These are phyloP conservation scores for Penicillium brasilianum DNA, from an alignment of 2,329 filamentous ascomycete species.

Conservation along the genomic window DNA sequence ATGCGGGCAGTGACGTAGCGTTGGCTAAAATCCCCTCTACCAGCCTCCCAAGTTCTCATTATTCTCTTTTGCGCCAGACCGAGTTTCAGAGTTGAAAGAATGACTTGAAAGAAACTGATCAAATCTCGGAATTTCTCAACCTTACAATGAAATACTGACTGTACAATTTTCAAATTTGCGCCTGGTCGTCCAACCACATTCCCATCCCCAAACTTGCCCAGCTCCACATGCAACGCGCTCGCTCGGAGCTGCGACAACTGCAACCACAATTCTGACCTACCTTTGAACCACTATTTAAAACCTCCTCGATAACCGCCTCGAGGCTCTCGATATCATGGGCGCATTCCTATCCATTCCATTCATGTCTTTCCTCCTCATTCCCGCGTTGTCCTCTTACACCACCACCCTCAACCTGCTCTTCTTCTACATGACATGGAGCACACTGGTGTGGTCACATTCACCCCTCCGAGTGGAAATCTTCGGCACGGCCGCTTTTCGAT, in stretches of 20 bases:
- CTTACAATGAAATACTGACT: background rate
- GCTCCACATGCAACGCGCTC: background rate
- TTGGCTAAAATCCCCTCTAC: conserved; percentile 14
- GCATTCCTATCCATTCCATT: conserved; percentile 47
- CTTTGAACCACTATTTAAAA: background rate
- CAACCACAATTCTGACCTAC: background rate
- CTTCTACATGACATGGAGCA: conserved; percentile 90
- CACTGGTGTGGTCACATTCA: conserved; percentile 76
- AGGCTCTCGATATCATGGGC: conserved; percentile 54
- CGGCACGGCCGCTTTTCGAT: conserved; percentile 69
- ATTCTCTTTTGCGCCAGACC: background rate
- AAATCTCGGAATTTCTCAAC: background rate
- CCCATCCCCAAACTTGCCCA: background rate
- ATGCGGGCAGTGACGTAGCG: conserved; percentile 32
- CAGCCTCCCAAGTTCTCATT: conserved; percentile 23
- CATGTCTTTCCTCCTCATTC: conserved; percentile 36
- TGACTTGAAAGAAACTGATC: background rate
- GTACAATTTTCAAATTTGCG: background rate
- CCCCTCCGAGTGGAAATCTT: conserved; percentile 76
- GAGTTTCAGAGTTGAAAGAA: conserved; percentile 1
- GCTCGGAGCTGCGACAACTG: background rate
- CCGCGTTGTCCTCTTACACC: conserved; percentile 65
- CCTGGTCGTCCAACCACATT: background rate
- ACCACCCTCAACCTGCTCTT: conserved; percentile 85
- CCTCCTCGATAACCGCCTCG: background rate